phyloP scores from a whole-genome alignment of 192 early-diverging fungal species.

The Linderina pennispora region DNA sequence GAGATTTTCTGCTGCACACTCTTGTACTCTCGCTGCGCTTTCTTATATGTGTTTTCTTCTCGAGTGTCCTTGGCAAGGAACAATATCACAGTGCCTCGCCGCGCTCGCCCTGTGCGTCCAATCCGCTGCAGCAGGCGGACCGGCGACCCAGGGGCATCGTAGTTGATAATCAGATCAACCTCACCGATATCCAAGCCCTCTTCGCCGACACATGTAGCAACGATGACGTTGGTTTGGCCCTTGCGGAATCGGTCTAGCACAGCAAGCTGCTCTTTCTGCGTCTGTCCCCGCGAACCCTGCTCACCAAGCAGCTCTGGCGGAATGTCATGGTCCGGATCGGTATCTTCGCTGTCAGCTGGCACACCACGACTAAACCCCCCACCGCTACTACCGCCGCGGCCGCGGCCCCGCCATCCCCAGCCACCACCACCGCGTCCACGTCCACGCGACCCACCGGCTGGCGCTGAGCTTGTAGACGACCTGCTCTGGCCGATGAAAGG shows the following conservation, averaged over 20 bases:
- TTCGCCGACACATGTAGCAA: slow-evolving; percentile 89
- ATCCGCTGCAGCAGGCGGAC: slow-evolving; percentile 46
- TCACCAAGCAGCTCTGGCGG: slow-evolving; percentile 14
- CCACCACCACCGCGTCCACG: slow-evolving; percentile 7
- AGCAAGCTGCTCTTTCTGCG: slow-evolving; percentile 80
- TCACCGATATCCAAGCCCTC: slow-evolving; percentile 97
- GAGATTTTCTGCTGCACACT: slow-evolving; percentile 38
- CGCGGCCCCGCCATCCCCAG: slow-evolving; percentile 2
- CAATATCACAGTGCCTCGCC: slow-evolving; percentile 41
- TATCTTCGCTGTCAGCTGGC: not conserved
- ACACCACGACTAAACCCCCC: not conserved
- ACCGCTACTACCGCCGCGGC: slow-evolving; percentile 4
- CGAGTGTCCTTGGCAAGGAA: slow-evolving; percentile 43
- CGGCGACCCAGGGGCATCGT: slow-evolving; percentile 54
- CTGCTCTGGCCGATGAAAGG: slow-evolving; percentile 75
- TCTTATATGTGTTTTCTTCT: slow-evolving; percentile 44
- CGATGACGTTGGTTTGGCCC: slow-evolving; percentile 78
- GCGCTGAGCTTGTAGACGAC: not conserved
- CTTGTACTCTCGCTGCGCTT: slow-evolving; percentile 45
- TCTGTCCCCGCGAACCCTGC: slow-evolving; percentile 60
- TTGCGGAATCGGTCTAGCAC: slow-evolving; percentile 68
- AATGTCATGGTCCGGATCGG: slow-evolving; percentile 1
- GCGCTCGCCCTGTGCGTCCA: slow-evolving; percentile 43
- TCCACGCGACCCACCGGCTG: slow-evolving; percentile 5
- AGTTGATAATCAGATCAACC: slow-evolving; percentile 89